Percentiles rank a stretch among this genome's conserved stretches.
Conservation (phyloP, 257 asterid genomes). For the Lithospermum erythrorhizon region DNA sequence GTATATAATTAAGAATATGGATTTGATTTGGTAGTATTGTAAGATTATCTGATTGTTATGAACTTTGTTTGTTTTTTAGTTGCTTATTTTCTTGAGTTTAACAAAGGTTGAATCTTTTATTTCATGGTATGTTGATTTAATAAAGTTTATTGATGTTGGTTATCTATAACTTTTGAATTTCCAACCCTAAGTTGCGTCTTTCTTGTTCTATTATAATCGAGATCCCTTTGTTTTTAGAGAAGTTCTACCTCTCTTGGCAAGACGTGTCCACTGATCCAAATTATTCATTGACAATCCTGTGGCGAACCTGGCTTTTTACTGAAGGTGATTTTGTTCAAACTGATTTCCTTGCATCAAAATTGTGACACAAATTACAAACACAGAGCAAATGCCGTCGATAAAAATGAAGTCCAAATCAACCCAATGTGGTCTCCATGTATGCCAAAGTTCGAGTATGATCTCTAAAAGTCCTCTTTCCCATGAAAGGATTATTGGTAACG, state of each 20-base stretch:
- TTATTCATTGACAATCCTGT: slow-evolving; percentile 18
- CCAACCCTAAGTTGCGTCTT: no score
- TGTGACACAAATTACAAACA: slow-evolving; percentile 19
- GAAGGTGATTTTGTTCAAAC: slow-evolving; percentile 25
- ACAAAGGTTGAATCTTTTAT: background rate
- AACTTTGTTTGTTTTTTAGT: background rate
- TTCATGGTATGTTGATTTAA: background rate
- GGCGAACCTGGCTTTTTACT: slow-evolving; percentile 26
- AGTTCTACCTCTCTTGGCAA: background rate
- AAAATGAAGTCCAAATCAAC: slow-evolving; percentile 69
- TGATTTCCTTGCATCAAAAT: slow-evolving; percentile 31
- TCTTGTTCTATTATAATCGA: background rate
- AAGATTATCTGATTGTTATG: no score
- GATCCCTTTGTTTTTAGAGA: background rate
- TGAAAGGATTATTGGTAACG: slow-evolving; percentile 31
- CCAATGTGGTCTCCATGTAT: slow-evolving; percentile 50
- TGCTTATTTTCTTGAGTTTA: no score
- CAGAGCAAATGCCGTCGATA: slow-evolving; percentile 82
- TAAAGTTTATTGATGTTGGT: no score
- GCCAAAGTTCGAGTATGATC: slow-evolving; percentile 63
- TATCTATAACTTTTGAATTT: no score
- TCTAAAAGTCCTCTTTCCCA: slow-evolving; percentile 60
- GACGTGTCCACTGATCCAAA: background rate
- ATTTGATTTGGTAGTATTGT: no score
- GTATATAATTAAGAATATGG: no score